These are phyloP conservation scores for Hypoxylon fragiforme DNA, from an alignment of 495 filamentous ascomycete species.

Conservation along the genomic window DNA sequence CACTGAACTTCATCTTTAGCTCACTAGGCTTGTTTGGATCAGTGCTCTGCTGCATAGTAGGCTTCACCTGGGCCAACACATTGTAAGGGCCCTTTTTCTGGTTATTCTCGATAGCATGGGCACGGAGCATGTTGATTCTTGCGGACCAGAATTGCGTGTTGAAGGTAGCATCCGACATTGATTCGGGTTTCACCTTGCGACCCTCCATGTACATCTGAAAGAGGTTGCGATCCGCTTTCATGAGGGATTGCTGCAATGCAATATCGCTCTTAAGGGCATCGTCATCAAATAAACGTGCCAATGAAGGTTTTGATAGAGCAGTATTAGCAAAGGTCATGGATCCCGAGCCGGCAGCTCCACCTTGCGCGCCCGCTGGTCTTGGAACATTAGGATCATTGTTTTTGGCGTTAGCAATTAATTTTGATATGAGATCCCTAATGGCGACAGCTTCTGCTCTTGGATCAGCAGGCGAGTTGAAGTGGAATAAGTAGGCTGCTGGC, in stretches of 20 bases:
- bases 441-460: conserved; percentile 82
- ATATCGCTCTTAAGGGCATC: conserved; percentile 69
- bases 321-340: conserved; percentile 54
- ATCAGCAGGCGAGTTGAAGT: conserved; percentile 75
- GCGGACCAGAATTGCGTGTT: conserved; percentile 92
- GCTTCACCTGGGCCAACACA: conserved; percentile 87
- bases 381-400: conserved; percentile 51
- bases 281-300: conserved; percentile 75
- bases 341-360: conserved; percentile 50
- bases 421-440: conserved; percentile 80
- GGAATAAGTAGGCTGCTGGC: conserved; percentile 75
- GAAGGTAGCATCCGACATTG: conserved; percentile 74
- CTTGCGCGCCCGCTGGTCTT: conserved; percentile 43
- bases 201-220: conserved; percentile 82
- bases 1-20: conserved; percentile 78
- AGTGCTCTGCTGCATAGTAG: conserved; percentile 65
- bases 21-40: conserved; percentile 52
- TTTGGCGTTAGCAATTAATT: conserved; percentile 71
- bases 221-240: conserved; percentile 73
- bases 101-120: conserved; percentile 83
- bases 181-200: conserved; percentile 74
- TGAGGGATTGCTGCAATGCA: conserved; percentile 80
- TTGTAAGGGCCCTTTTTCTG: conserved; percentile 90
- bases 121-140: conserved; percentile 78
- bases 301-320: conserved; percentile 47